A percentile compares a stretch with the other conserved stretches of the same genome.
phyloP scores from a whole-genome alignment of 495 filamentous ascomycete species.

The Neurospora intermedia region DNA sequence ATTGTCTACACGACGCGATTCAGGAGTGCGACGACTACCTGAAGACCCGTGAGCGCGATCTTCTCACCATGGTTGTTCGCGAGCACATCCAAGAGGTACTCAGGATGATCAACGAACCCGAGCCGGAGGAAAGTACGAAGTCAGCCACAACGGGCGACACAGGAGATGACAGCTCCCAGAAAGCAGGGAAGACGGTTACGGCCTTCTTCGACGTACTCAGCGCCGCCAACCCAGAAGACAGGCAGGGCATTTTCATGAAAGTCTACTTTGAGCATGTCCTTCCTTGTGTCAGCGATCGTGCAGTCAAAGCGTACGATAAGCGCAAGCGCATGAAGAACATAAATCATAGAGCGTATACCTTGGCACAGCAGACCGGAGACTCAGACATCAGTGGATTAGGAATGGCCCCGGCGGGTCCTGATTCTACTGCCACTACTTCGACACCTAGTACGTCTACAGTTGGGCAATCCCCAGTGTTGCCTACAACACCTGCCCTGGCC shows the following conservation, averaged over 20 bases:
- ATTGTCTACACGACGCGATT: constrained; percentile 27
- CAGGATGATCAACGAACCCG: constrained; percentile 20
- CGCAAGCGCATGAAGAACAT: too few species aligned
- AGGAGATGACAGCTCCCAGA: too few species aligned
- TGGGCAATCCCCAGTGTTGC: too few species aligned
- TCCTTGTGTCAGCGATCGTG: background rate
- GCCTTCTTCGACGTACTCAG: constrained; percentile 21
- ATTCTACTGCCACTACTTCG: too few species aligned
- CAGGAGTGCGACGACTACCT: constrained; percentile 23
- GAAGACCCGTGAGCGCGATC: constrained; percentile 10
- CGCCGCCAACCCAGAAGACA: constrained; percentile 27
- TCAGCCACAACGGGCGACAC: too few species aligned
- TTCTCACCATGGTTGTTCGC: constrained; percentile 23
- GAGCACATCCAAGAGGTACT: constrained; percentile 30
- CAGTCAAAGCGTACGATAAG: background rate
- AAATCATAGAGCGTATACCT: too few species aligned
- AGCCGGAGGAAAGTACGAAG: background rate
- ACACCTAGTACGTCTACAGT: too few species aligned
- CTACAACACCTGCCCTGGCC: too few species aligned
- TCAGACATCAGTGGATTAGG: too few species aligned
- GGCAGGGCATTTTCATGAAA: constrained; percentile 30
- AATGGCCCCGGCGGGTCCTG: too few species aligned
- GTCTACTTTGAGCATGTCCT: constrained; percentile 32
- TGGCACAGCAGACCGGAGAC: too few species aligned
- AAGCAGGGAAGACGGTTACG: too few species aligned